Base-by-base conservation (phyloP, 805 yeast species). In the Zygotorulaspora sp. region DNA sequence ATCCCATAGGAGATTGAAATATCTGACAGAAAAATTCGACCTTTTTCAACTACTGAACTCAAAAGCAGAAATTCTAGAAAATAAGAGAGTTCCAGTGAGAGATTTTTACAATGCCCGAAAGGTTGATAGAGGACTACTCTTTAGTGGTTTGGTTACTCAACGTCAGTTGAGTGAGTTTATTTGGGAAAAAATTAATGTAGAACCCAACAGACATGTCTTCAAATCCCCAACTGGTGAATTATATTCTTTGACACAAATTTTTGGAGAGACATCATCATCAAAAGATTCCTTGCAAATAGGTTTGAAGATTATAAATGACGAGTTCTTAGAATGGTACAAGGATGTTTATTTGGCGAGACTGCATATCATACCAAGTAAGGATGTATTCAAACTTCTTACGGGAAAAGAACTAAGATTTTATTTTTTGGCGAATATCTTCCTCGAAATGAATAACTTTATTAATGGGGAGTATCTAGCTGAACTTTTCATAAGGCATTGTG, bases 61-160 rank as follows among this genome's bases (percentile, higher is more conserved):
- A 22, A 56, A 60, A 28, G 47, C 57, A 14, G 70, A 66, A 44
- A 58, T 55, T 1, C 43, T 53, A n/a, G 53, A 62, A 26, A 60
- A 66, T 14, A 66, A 63, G 35, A 38, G 58, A 29, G 66, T 66
- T 15, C 70, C 71, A 10, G 66, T 66, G 34, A 47, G 70, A 26
- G 71, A 90, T 63, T 92, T 90, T 58, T 90, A 90, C 66, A 90
- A 90, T 55, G 96, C 88, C 30, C 78, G 97, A 66, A 90, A 90
- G 61, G 97, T 92, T 25, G 98, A 90, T 58, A 41, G 48, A 18
- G 52, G 56, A 32, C 39, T 51, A 11, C 32, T 51, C 13, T 35
- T 59, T 16, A 55, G 54, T 35, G 62, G 64, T 4, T 54, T 59
- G 23, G 36, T 58, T 10, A 46, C 55, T 7, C 58, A 53, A 31